These are phyloP conservation scores for Alternaria tenuissima DNA, from an alignment of 2,329 filamentous ascomycete genomes.

Conservation along the genomic window DNA sequence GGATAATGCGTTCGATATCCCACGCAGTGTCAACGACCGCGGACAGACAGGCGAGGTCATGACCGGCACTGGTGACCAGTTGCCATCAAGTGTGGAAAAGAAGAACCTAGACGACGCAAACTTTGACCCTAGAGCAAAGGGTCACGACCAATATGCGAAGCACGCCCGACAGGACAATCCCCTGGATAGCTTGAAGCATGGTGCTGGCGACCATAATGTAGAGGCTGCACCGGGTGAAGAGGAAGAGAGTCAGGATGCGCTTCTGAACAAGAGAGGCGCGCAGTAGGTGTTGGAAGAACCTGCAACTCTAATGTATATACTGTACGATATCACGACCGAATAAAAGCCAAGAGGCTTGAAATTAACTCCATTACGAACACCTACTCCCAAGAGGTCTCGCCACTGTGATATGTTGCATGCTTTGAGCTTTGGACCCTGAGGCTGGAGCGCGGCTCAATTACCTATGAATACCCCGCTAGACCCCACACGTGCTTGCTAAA, in stretches of 20 bases:
- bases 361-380: not conserved
- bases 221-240: slow-evolving; percentile 19
- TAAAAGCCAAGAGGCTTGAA: not conserved
- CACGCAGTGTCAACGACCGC: slow-evolving; percentile 44
- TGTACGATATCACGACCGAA: not conserved
- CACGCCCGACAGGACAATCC: slow-evolving; percentile 17
- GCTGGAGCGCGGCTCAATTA: slow-evolving; percentile 15
- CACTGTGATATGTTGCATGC: not conserved
- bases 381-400: not conserved
- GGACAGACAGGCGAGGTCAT: slow-evolving; percentile 47
- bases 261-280: slow-evolving; percentile 35
- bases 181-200: slow-evolving; percentile 26
- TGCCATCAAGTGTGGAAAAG: slow-evolving; percentile 41
- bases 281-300: slow-evolving; percentile 16
- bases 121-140: slow-evolving; percentile 34
- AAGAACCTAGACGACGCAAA: slow-evolving; percentile 40
- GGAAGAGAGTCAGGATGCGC: slow-evolving; percentile 26
- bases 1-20: too few relatives aligned
- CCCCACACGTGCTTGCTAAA: slow-evolving; percentile 40
- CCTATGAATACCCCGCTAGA: slow-evolving; percentile 33
- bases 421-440: slow-evolving; percentile 7
- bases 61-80: slow-evolving; percentile 46
- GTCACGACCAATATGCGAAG: slow-evolving; percentile 34
- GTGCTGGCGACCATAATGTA: slow-evolving; percentile 27
- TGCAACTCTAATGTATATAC: not conserved